Evolutionary conservation across 371 early-diverging fungal genomes (phyloP), one percentile per base, ranked within the genome.

Genomic region (Neoconidiobolus thromboides): DNA sequence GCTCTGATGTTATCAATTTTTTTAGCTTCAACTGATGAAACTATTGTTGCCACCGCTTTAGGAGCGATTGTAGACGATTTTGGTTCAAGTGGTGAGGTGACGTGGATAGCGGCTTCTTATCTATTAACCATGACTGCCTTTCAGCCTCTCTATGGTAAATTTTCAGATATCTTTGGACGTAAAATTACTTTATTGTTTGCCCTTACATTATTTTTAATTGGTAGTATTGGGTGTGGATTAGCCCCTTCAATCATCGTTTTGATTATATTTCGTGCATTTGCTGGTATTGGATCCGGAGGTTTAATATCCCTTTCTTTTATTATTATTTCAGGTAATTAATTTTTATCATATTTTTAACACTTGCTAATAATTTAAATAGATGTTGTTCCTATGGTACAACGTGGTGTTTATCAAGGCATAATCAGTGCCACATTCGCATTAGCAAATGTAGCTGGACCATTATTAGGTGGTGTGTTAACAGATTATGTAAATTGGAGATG

Each of bases 281-380:
- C 86, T 6, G 89, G 89, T 14, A 62, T 85, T 43, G 93, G 95
- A 44, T 89, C 87, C 37, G 83, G 82, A 12, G 88, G 90, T 1
- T 67, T 89, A 9, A 69, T 82, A 40, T 70, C 79, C 5, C 67
- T 86, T 62, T 75, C 74, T 14, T 69, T 87, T 55, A 77, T 86
- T 48, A 79, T 87, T 55, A 76, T 88, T 38, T 73, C 83, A 0
- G 90, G 26, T 26, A 26, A 26, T 26, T 26, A 26, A 26, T 26
- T 26, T 26, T 26, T 26, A 26, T 26, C 26, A 26, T 26, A 26
- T 26, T 26, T 26, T 26, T 26, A 26, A 26, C 26, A 26, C 26
- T 26, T 26, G 26, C 26, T 26, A 26, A 26, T 26, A 26, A 26
- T 26, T 26, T 26, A 26, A 26, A 26, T 26, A 26, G 26, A 26